Base-by-base conservation (phyloP, 2,329 filamentous ascomycete species). In the Fusarium sp. region DNA sequence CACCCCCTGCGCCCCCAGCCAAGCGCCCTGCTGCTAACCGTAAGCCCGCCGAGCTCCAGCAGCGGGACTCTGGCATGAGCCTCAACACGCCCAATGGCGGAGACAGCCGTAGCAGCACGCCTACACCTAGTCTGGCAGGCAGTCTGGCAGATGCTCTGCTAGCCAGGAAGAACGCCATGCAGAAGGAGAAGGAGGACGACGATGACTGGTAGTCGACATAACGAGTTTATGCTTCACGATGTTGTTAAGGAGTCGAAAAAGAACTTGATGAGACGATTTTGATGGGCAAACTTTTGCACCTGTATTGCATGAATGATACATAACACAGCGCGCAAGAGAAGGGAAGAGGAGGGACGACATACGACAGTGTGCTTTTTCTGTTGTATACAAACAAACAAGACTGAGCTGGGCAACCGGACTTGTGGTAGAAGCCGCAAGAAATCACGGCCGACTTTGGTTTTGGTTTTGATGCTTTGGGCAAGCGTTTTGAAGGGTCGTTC, bases 111-210 rank as follows among this genome's bases (percentile, higher is more conserved):
- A 91, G 89, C 69, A 89, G 83, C 66, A 93, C 91, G 6, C 90
- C 91, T 5, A 93, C 87, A 36, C 87, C 90, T 15, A 92, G 90
- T 76, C 76, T 93, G 63, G 90, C 88, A 5, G 91, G 90, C 47
- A 92, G 91, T 43, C 80, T 96, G 70, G 92, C 92, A 4, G 91
- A 94, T 76, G 91, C 91, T n/a, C 80, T 96, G 72, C 82, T 91
- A 72, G 90, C 91, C 41, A 84, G 92, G 72, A 91, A 94, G 81
- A 89, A 87, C 67, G 91, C 90, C 8, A 93, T 93, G 90, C 88
- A 90, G 73, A 88, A 85, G 73, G 88, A 87, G 77, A 83, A 87
- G 57, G 86, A 90, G 20, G 88, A 91, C 18, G 89, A 91, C 45
- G 90, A 91, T 67, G 88, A 92, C 74, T 91, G 90, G 90, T 91